Percentiles rank a stretch among this genome's conserved stretches.
phyloP scores from a whole-genome alignment of 345 rosid genomes.

The Punica granatum region DNA sequence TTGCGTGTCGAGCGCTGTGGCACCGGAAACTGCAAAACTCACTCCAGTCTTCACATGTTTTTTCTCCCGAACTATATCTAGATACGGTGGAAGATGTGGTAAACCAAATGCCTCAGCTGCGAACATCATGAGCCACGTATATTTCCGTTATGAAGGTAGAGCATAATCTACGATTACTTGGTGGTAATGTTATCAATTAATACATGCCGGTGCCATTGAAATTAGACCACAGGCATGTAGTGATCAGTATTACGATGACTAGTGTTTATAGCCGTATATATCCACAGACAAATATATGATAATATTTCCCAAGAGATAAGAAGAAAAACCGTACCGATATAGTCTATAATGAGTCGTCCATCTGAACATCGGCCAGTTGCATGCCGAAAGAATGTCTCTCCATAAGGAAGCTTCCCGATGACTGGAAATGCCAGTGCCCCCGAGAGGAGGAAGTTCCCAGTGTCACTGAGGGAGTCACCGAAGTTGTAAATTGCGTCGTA shows the following conservation, averaged over 20 bases:
- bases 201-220: too few species aligned
- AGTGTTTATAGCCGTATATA: background rate
- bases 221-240: too few species aligned
- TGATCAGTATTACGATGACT: too few species aligned
- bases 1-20: conserved; percentile 44
- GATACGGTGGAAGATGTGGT: conserved; percentile 45
- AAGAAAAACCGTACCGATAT: conserved; percentile 31
- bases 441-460: conserved; percentile 56
- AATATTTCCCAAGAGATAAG: background rate
- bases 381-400: conserved; percentile 49
- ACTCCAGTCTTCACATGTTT: conserved; percentile 21
- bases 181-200: too few species aligned
- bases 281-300: background rate
- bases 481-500: conserved; percentile 67
- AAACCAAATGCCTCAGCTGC: conserved; percentile 56
- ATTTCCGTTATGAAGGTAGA: too few species aligned
- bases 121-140: background rate
- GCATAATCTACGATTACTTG: too few species aligned
- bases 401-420: conserved; percentile 52
- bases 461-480: conserved; percentile 77
- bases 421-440: conserved; percentile 38
- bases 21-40: conserved; percentile 70
- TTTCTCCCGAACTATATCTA: conserved; percentile 19
- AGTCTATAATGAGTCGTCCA: conserved; percentile 72
- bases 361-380: conserved; percentile 65